A percentile compares a stretch with the other conserved stretches of the same genome.
Conservation (phyloP, 2,329 filamentous ascomycete genomes). For the Neofusicoccum parvum region DNA sequence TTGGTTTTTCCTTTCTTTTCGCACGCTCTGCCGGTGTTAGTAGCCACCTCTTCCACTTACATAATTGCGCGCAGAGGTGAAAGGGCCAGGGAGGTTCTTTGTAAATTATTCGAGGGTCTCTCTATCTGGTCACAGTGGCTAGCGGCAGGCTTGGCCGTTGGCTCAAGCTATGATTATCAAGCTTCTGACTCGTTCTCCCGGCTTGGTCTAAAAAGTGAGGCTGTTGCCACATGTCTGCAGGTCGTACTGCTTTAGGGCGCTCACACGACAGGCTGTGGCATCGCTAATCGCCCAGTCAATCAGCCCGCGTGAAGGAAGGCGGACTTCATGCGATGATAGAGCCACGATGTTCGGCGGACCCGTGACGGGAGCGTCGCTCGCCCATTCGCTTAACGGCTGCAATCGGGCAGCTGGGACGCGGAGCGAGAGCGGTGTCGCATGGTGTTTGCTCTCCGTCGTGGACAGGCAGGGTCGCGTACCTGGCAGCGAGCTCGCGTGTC, state of each 20-base stretch:
- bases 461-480: too few species aligned
- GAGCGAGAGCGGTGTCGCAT: too few species aligned
- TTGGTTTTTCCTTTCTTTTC: background rate
- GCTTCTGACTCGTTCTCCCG: background rate
- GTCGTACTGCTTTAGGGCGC: background rate
- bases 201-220: background rate
- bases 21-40: background rate
- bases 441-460: too few species aligned
- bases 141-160: slow-evolving; percentile 12
- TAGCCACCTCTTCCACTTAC: background rate
- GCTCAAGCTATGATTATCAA: slow-evolving; percentile 4
- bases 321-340: too few species aligned
- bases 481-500: too few species aligned
- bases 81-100: background rate
- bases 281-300: background rate
- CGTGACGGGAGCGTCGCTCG: too few species aligned
- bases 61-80: slow-evolving; percentile 7
- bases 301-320: background rate
- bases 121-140: background rate
- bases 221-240: slow-evolving; percentile 2
- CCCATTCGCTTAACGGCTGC: too few species aligned
- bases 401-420: too few species aligned
- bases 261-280: background rate
- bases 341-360: too few species aligned
- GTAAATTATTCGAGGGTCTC: slow-evolving; percentile 12